Percentiles rank a stretch among this genome's conserved stretches.
phyloP scores from a whole-genome alignment of 2,329 filamentous ascomycete species.

The Calonectria ilicicola region DNA sequence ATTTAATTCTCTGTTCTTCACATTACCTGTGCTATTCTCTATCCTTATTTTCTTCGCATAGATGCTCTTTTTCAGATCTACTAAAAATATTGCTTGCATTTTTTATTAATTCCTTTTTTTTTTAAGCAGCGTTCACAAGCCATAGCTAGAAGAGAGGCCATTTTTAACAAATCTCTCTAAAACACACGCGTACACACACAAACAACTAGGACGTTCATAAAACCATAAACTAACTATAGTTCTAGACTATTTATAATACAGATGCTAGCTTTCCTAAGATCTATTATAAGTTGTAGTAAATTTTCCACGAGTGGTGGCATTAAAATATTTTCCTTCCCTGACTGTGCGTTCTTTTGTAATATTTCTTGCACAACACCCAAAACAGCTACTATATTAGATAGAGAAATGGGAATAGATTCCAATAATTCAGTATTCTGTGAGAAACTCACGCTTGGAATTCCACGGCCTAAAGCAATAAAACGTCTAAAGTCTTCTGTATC shows the following conservation, averaged over 20 bases:
- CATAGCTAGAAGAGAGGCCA: too few relatives aligned
- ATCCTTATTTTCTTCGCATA: too few relatives aligned
- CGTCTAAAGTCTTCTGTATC: not conserved
- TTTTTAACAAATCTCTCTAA: too few relatives aligned
- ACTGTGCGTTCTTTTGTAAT: not conserved
- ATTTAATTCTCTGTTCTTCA: too few relatives aligned
- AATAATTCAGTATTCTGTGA: not conserved
- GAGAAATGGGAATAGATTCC: not conserved
- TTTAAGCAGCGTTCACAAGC: too few relatives aligned
- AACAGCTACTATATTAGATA: not conserved
- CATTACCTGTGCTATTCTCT: too few relatives aligned
- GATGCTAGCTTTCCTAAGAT: not conserved
- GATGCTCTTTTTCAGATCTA: too few relatives aligned
- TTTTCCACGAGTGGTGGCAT: not conserved
- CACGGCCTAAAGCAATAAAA: not conserved
- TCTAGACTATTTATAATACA: not conserved
- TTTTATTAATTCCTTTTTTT: too few relatives aligned
- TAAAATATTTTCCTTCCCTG: not conserved
- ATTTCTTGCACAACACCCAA: not conserved
- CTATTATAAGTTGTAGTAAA: not conserved
- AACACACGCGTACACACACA: too few relatives aligned
- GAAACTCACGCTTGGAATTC: not conserved
- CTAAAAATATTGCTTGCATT: too few relatives aligned
- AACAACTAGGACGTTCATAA: too few relatives aligned
- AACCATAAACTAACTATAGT: too few relatives aligned